Evolutionary conservation across 2,329 filamentous ascomycete genomes (phyloP), one percentile per base, ranked within the genome.

Genomic region (Exophiala mesophila): DNA sequence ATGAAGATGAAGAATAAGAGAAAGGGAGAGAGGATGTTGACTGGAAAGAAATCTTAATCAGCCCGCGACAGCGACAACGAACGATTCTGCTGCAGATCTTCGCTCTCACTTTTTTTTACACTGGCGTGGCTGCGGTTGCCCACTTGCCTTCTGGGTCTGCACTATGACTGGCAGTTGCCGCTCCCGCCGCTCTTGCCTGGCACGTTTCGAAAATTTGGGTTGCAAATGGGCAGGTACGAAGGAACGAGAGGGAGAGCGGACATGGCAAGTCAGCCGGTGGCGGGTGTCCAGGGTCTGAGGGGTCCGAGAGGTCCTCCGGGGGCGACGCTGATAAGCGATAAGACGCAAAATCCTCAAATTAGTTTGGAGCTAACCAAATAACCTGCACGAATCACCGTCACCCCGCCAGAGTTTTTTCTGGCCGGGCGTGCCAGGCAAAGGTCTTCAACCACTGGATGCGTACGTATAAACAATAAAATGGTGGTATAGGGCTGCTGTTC

Each of bases 21-120:
- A 15, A 17, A 31, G n/a, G 10, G 26, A 16, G 17, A 32, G 10
- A 17, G 29, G 29, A 32, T 8, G 16, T 32, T 28, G 10, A 6
- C 6, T 26, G 23, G 23, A 32, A 38, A 30, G 39, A 35, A 43
- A 42, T 49, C 38, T 48, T 28, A 49, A 39, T 43, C 42, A 43
- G 42, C 42, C 42, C 39, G 38, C 45, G 41, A 33, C 39, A 26
- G 29, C 29, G 16, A 32, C n/a, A n/a, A n/a, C 24, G 24, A n/a
- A 8, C 8, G 24, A n/a, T n/a, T 28, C 8, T 8, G 24, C n/a
- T 8, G 24, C 24, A 8, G 24, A 8, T 8, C 24, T 28, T 28
- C 24, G n/a, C 24, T 8, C 24, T 28, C 8, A n/a, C n/a, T 8
- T 8, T 28, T 8, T 8, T 28, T 8, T 8, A 8, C n/a, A 28